Evolutionary conservation across 108 stramenopile species (phyloP).

Genomic region (Skeletonema marinoi): DNA sequence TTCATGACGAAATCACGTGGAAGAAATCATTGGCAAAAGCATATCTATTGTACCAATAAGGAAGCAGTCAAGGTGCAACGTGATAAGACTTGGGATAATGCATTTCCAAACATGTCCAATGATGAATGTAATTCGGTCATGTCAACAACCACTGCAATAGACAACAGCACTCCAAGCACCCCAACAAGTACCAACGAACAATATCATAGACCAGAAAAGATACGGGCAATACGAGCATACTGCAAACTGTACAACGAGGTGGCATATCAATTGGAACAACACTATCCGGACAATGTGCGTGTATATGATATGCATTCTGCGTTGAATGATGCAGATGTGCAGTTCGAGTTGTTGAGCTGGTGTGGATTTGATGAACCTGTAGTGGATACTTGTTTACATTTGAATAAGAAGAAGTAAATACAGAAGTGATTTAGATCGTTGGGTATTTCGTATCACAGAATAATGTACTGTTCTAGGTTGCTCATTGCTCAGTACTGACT

Average conservation of each 20-base stretch:
- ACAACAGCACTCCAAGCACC: background rate
- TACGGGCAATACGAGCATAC: background rate
- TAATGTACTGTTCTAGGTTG: no score
- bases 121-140: background rate
- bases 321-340: background rate
- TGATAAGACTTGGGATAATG: conserved; percentile 14
- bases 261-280: background rate
- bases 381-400: background rate
- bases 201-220: background rate
- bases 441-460: no score
- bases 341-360: background rate
- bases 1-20: conserved; percentile 10
- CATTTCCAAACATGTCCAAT: conserved; percentile 14
- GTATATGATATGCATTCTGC: conserved; percentile 10
- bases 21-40: conserved; percentile 13
- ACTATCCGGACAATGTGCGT: conserved; percentile 8
- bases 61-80: background rate
- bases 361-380: conserved; percentile 8
- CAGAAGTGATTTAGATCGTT: no score
- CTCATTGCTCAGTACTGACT: no score
- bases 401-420: conserved; percentile 3
- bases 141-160: background rate
- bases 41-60: background rate
- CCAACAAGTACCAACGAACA: background rate
- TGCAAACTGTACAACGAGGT: background rate